These are phyloP conservation scores for Ailanthus altissimus DNA, from an alignment of 345 rosid genomes.

Conservation along the genomic window DNA sequence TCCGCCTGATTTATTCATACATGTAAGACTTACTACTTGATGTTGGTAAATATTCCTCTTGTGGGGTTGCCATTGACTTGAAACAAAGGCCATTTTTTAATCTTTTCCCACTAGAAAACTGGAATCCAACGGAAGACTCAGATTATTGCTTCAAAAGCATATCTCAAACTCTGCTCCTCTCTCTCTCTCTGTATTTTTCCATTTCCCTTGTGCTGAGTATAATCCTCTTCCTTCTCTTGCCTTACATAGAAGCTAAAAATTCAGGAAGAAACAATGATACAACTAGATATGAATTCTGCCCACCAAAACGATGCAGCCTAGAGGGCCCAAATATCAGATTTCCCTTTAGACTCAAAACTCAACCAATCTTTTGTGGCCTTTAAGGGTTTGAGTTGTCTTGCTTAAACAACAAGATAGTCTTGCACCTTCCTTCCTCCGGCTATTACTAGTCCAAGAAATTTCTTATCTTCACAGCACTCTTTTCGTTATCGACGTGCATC, in stretches of 20 bases:
- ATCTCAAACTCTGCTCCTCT: not conserved
- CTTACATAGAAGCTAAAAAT: not conserved
- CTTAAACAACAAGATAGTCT: not conserved
- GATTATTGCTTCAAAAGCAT: too few relatives aligned
- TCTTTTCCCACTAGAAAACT: too few relatives aligned
- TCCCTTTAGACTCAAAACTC: constrained; percentile 19
- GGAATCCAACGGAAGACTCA: too few relatives aligned
- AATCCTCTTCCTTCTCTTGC: constrained; percentile 10
- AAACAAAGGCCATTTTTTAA: too few relatives aligned
- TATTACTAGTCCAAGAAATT: constrained; percentile 5
- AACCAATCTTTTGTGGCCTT: not conserved
- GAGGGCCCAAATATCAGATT: constrained; percentile 8
- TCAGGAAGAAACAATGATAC: not conserved
- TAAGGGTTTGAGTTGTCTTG: constrained; percentile 17
- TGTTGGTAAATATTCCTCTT: too few relatives aligned
- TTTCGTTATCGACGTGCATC: not conserved
- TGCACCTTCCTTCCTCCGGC: constrained; percentile 1
- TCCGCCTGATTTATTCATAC: too few relatives aligned
- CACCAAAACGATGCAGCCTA: not conserved
- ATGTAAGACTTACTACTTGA: too few relatives aligned
- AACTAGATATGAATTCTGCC: not conserved
- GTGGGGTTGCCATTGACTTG: too few relatives aligned
- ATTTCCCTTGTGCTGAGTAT: not conserved
- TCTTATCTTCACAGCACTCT: not conserved
- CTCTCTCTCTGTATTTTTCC: not conserved